These are phyloP conservation scores for Globisporangium okanoganense DNA, from an alignment of 352 stramenopile genomes.

Conservation along the genomic window DNA sequence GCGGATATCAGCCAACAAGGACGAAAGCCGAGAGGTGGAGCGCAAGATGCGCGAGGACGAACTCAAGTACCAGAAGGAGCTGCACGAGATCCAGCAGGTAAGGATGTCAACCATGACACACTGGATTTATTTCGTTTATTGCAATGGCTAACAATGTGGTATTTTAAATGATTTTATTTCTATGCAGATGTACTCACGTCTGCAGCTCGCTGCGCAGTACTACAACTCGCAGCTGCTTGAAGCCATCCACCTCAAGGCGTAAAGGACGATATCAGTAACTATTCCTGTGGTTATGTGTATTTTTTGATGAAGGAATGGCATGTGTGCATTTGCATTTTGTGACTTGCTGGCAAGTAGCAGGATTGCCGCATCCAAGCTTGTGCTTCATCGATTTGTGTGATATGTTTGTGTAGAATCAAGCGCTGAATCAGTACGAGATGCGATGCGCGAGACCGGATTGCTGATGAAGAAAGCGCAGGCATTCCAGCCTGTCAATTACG, in stretches of 20 bases:
- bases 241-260: slow-evolving; percentile 32
- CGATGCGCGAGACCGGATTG: not conserved
- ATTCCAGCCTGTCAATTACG: not conserved
- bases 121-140: not conserved
- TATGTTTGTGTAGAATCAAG: not conserved
- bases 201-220: slow-evolving; percentile 55
- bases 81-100: slow-evolving; percentile 57
- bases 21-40: slow-evolving; percentile 55
- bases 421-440: not conserved
- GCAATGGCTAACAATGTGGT: slow-evolving; percentile 1
- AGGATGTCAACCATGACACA: not conserved
- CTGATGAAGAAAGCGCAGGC: not conserved
- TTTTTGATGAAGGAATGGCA: not conserved
- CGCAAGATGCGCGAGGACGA: slow-evolving; percentile 63
- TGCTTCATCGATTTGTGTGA: not conserved
- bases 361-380: not conserved
- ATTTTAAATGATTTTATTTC: not conserved
- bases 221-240: slow-evolving; percentile 69
- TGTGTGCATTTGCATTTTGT: not conserved
- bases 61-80: slow-evolving; percentile 55
- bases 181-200: slow-evolving; percentile 58
- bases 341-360: not conserved
- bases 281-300: slow-evolving; percentile 8
- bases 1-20: slow-evolving; percentile 46
- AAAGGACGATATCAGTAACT: slow-evolving; percentile 3